Percentiles rank a stretch among this genome's conserved stretches.
Evolutionary conservation across 768 basidiomycete genomes (phyloP).

Genomic region (Fomitopsis pulvina): DNA sequence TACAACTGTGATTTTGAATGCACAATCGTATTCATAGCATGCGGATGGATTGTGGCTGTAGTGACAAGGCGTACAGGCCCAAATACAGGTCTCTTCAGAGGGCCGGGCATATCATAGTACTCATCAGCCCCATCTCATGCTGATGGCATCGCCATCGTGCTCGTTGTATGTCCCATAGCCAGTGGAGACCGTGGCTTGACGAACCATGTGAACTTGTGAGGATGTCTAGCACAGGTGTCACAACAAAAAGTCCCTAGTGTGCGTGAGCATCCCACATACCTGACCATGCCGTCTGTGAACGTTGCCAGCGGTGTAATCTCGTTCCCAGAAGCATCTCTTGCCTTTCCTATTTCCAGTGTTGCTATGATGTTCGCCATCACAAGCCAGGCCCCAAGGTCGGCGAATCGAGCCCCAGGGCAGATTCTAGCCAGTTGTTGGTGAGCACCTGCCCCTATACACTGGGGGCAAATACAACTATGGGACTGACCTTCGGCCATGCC

Average conservation of each 20-base stretch:
- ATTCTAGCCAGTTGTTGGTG: not conserved
- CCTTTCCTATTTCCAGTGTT: slow-evolving; percentile 34
- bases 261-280: not conserved
- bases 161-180: too few relatives aligned
- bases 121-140: not conserved
- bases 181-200: not conserved
- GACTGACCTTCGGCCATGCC: slow-evolving; percentile 10
- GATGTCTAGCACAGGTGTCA: not conserved
- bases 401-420: slow-evolving; percentile 15
- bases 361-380: not conserved
- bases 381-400: not conserved
- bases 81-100: too few relatives aligned
- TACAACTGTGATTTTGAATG: too few relatives aligned
- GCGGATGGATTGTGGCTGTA: too few relatives aligned
- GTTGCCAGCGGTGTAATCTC: slow-evolving; percentile 31
- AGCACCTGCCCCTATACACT: not conserved
- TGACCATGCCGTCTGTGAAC: slow-evolving; percentile 32
- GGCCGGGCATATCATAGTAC: too few relatives aligned
- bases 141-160: too few relatives aligned
- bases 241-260: not conserved
- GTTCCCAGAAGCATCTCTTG: slow-evolving; percentile 32
- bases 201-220: not conserved
- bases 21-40: too few relatives aligned
- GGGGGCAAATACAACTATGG: not conserved
- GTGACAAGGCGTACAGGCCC: too few relatives aligned